phyloP scores from a whole-genome alignment of 164 flowering plant species.

The Tinospora cordifolia region DNA sequence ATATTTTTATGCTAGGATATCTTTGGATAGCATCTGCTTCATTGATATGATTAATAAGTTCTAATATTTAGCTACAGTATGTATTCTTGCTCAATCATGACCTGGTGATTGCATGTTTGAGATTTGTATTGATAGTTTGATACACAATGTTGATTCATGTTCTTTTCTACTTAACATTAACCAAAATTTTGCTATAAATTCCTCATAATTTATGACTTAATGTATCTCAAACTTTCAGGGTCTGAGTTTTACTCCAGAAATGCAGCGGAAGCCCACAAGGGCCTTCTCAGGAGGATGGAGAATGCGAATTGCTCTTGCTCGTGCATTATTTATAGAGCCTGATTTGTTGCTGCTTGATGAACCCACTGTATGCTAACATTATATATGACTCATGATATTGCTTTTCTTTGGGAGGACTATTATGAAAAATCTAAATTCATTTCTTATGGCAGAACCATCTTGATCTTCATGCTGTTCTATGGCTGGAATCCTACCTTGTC shows the following conservation, averaged over 20 bases:
- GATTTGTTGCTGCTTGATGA: constrained; percentile 94
- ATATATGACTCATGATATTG: background rate
- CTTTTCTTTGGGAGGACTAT: background rate
- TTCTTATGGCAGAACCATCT: constrained; percentile 78
- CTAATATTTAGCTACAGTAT: too few species aligned
- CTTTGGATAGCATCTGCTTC: too few species aligned
- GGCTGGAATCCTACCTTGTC: constrained; percentile 84
- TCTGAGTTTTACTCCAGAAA: constrained; percentile 91
- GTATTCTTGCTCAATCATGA: too few species aligned
- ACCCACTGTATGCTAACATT: constrained; percentile 56
- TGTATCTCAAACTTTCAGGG: constrained; percentile 46
- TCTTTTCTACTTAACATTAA: background rate
- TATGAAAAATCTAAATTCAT: constrained; percentile 1
- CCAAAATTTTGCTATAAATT: background rate
- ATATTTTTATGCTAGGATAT: too few species aligned
- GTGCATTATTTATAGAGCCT: constrained; percentile 95
- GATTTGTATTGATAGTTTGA: background rate
- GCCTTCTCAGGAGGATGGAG: constrained; percentile 99
- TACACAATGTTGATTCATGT: background rate
- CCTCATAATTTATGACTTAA: background rate
- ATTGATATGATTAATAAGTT: too few species aligned
- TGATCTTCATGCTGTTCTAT: constrained; percentile 96
- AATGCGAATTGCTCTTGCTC: constrained; percentile 98
- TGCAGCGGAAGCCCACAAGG: constrained; percentile 77
- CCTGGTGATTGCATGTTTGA: background rate